Evolutionary conservation across 768 basidiomycete genomes (phyloP).

Genomic region (Pleurotus salmoneostramineus): DNA sequence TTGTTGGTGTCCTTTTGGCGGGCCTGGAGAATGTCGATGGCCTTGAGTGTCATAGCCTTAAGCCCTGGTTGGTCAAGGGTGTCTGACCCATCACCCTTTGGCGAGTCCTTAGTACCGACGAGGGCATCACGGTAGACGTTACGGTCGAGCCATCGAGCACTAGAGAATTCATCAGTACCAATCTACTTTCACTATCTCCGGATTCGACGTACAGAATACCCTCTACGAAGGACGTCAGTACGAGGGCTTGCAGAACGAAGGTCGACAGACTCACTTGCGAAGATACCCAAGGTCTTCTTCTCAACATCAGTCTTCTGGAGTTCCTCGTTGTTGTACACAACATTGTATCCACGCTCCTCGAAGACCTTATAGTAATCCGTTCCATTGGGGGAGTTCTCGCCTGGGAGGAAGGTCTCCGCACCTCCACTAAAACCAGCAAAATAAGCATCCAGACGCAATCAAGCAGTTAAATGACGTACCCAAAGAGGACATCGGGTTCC

Average conservation of each 20-base stretch:
- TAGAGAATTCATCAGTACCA: conserved; percentile 9
- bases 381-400: conserved; percentile 31
- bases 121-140: conserved; percentile 33
- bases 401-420: conserved; percentile 38
- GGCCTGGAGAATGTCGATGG: conserved; percentile 38
- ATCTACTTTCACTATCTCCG: neutral
- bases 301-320: conserved; percentile 26
- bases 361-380: conserved; percentile 39
- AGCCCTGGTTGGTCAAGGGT: conserved; percentile 40
- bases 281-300: conserved; percentile 38
- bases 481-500: conserved; percentile 39
- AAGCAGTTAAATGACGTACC: conserved; percentile 18
- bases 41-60: conserved; percentile 44
- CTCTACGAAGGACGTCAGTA: neutral
- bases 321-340: conserved; percentile 31
- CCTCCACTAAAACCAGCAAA: conserved; percentile 26
- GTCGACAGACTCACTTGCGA: conserved; percentile 25
- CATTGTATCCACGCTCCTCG: conserved; percentile 34
- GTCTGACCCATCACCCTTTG: conserved; percentile 37
- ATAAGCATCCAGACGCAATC: neutral
- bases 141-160: conserved; percentile 42
- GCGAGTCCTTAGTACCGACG: conserved; percentile 30
- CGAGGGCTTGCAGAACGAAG: too few species aligned
- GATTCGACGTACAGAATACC: neutral
- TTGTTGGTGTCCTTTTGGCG: conserved; percentile 24